Evolutionary conservation across 2,329 filamentous ascomycete species (phyloP), one percentile per base, ranked within the genome.

Genomic region (Leptosphaerulina australis): DNA sequence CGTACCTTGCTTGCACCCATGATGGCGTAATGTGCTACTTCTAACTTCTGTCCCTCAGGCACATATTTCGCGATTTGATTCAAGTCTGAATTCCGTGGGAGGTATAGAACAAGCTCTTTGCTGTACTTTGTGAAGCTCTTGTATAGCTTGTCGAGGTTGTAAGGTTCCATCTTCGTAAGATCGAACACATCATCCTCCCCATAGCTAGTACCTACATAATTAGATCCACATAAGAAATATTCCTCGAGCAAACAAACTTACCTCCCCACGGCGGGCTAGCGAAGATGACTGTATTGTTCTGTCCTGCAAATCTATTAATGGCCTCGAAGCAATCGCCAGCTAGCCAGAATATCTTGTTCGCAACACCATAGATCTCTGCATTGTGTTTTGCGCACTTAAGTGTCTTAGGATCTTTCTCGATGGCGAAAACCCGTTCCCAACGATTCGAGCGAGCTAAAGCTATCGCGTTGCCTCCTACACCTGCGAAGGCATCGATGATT

Each of bases 321-420:
- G 86, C 84, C 26, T 89, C 81, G 66, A 99, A 95, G 69, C 88
- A 94, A 74, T 97, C 92, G 3, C 88, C 92, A 45, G 88, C 79
- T 28, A 97, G 82, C 88, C 91, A 99, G 45, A 85, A 88, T 63
- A 99, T 93, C 66, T 84, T 85, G 38, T 87, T 82, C 2, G 78
- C 77, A 0, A 96, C 88, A 3, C 88, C 92, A 69, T 97, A 96
- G 35, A 97, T 77, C 45, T 84, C 79, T 6, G 94, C 91, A 70
- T 99, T 99, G 70, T 95, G 86, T 76, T 96, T 92, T 20, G 91
- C 94, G 73, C 95, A 99, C 35, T 87, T 86, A 5, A 99, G 81
- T 0, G 89, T 90, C 8, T 85, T 82, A 3, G 86, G 79, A 64
- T 97, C 87, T 62, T 87, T 88, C 75, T 99, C 94, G 60, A 99